Base-by-base conservation (phyloP, 2,329 filamentous ascomycete genomes). In the Claviceps spartinae region DNA sequence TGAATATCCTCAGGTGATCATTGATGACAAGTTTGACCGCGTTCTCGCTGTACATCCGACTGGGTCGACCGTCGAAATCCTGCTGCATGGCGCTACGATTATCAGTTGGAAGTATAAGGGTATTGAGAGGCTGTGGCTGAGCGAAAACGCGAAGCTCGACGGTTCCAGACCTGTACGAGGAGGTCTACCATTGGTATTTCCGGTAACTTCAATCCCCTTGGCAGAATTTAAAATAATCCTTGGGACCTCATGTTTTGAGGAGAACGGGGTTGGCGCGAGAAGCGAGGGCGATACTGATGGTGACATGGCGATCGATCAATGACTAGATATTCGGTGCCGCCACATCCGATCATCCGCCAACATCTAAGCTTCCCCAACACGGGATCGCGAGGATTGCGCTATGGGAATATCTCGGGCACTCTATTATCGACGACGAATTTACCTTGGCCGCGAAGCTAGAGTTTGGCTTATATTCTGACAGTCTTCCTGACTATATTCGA, bases 341-440 rank as follows among this genome's bases (percentile, higher is more conserved):
- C 42, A 81, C 85, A 13, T 83, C 86, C 50, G 76, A 83, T 58
- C 83, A 90, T 67, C 81, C 85, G 58, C 77, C 85, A n/a, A 93
- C 88, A 30, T 80, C 81, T 49, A 73, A 79, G 58, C 84, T 98
- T 26, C 84, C 90, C 3, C 90, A 96, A 71, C 93, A 97, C 72
- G 93, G 93, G 59, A 95, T 98, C 69, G 93, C 91, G 41, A 88
- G 93, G 60, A 90, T 80, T 63, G 86, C 84, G 46, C 79, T 79
- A 56, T 98, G 93, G 93, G 90, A 97, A 68, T 95, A 93, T 66
- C 77, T 98, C 49, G 90, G 90, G 63, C 94, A 91, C 71, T 88
- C 84, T 44, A 71, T 72, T 50, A 72, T 69, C 58, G 71, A 73
- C 65, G 71, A 73, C 65, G 59, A 69, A 67, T 54, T 56, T 77